Evolutionary conservation across 371 early-diverging fungal species (phyloP).

Genomic region (Mucor irregularis): DNA sequence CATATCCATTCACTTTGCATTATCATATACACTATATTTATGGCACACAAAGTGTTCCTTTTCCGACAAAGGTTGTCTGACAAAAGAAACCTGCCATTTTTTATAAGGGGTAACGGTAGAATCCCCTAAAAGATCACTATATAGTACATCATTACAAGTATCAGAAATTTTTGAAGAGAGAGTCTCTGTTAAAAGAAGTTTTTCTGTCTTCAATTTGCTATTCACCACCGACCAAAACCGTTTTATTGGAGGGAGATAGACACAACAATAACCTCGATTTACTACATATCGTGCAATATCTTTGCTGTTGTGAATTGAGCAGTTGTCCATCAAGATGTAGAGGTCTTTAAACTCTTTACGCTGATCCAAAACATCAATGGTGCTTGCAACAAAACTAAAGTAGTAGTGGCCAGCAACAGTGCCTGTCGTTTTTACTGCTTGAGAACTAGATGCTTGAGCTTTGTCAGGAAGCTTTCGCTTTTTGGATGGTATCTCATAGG

Average conservation of each 20-base stretch:
- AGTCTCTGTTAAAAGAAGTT: slow-evolving; percentile 4
- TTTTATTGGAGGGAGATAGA: slow-evolving; percentile 19
- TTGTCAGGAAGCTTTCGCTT: neutral
- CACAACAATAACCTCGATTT: slow-evolving; percentile 1
- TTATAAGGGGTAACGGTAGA: no score
- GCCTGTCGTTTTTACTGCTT: slow-evolving; percentile 1
- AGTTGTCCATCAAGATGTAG: slow-evolving; percentile 1
- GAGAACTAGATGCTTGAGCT: neutral
- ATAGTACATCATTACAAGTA: slow-evolving; percentile 1
- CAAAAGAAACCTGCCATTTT: no score
- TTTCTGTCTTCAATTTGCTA: slow-evolving; percentile 14
- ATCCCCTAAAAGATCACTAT: neutral
- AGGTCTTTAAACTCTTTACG: slow-evolving; percentile 1
- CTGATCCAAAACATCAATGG: slow-evolving; percentile 4
- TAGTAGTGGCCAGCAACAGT: slow-evolving; percentile 9
- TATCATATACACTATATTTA: no score
- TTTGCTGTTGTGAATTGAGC: slow-evolving; percentile 2
- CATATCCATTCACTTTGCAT: no score
- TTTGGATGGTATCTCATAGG: neutral
- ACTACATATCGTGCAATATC: slow-evolving; percentile 13
- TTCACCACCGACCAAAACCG: slow-evolving; percentile 18
- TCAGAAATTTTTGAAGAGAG: slow-evolving; percentile 6
- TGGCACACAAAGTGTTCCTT: no score
- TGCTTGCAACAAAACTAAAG: neutral
- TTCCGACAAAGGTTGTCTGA: no score